Percentiles rank a stretch among this genome's conserved stretches.
Conservation (phyloP, 768 basidiomycete genomes). For the Sarcodon aspratus region DNA sequence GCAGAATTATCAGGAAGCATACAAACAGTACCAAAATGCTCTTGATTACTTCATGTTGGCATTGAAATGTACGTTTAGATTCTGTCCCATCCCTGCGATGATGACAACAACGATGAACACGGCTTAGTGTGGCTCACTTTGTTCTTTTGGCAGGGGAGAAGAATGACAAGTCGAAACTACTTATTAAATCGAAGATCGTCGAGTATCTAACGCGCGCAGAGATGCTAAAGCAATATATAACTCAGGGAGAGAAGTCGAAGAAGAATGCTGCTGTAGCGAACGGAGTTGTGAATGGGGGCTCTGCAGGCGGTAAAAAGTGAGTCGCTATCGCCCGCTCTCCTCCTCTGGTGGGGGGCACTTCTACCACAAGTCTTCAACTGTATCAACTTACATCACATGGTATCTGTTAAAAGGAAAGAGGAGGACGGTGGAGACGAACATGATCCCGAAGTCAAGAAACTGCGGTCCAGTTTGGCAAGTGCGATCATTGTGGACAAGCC, state of each 20-base stretch:
- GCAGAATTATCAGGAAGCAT: slow-evolving; percentile 89
- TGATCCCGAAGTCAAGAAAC: slow-evolving; percentile 93
- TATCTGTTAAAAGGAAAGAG: slow-evolving; percentile 22
- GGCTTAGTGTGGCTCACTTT: neutral
- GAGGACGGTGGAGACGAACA: slow-evolving; percentile 53
- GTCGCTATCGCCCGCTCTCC: slow-evolving; percentile 10
- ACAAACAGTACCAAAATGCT: slow-evolving; percentile 89
- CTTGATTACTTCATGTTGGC: slow-evolving; percentile 99
- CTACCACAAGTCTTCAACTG: slow-evolving; percentile 1
- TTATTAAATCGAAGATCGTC: slow-evolving; percentile 80
- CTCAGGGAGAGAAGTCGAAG: slow-evolving; percentile 51
- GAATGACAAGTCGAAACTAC: slow-evolving; percentile 82
- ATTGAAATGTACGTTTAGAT: slow-evolving; percentile 59
- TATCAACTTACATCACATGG: slow-evolving; percentile 1
- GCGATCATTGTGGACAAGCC: slow-evolving; percentile 92
- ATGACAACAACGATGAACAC: neutral
- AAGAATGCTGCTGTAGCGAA: slow-evolving; percentile 38
- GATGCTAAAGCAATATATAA: slow-evolving; percentile 77
- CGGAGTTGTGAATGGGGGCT: slow-evolving; percentile 28
- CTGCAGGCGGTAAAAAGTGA: slow-evolving; percentile 25
- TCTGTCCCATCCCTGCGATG: neutral
- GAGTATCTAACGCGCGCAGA: slow-evolving; percentile 92
- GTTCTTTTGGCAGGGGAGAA: slow-evolving; percentile 58
- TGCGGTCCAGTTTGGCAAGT: slow-evolving; percentile 79
- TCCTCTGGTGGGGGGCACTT: neutral